phyloP scores from a whole-genome alignment of 192 early-diverging fungal species.

The Linnemannia elongata region DNA sequence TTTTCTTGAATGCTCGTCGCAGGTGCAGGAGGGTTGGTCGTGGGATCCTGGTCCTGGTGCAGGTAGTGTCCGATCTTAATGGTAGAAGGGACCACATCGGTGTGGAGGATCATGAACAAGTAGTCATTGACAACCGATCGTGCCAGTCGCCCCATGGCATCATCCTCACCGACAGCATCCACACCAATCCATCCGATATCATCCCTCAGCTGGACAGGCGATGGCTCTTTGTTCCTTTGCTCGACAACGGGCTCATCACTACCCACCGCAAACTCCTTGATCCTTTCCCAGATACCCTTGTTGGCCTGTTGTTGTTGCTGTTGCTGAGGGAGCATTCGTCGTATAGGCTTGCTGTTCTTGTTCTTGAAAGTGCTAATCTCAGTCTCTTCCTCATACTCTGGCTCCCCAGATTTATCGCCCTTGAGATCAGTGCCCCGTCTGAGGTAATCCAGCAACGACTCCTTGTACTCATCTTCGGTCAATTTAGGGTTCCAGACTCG shows the following conservation, averaged over 20 bases:
- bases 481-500: constrained; percentile 35
- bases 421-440: constrained; percentile 38
- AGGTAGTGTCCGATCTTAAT: neutral
- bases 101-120: constrained; percentile 33
- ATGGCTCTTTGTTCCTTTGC: constrained; percentile 7
- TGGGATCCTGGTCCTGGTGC: constrained; percentile 4
- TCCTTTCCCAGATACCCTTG: neutral
- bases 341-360: constrained; percentile 21
- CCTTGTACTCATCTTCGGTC: constrained; percentile 20
- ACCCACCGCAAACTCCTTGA: constrained; percentile 13
- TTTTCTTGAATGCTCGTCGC: constrained; percentile 20
- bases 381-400: constrained; percentile 32
- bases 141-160: constrained; percentile 18
- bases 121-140: constrained; percentile 33
- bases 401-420: constrained; percentile 13
- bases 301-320: neutral
- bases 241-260: neutral
- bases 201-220: constrained; percentile 22
- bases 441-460: constrained; percentile 38
- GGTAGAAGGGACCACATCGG: constrained; percentile 29
- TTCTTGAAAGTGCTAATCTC: neutral
- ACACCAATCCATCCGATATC: constrained; percentile 46
- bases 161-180: constrained; percentile 29
- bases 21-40: neutral
- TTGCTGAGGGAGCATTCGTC: neutral